Evolutionary conservation across 192 early-diverging fungal genomes (phyloP).

Genomic region (Coemansia aciculifera): DNA sequence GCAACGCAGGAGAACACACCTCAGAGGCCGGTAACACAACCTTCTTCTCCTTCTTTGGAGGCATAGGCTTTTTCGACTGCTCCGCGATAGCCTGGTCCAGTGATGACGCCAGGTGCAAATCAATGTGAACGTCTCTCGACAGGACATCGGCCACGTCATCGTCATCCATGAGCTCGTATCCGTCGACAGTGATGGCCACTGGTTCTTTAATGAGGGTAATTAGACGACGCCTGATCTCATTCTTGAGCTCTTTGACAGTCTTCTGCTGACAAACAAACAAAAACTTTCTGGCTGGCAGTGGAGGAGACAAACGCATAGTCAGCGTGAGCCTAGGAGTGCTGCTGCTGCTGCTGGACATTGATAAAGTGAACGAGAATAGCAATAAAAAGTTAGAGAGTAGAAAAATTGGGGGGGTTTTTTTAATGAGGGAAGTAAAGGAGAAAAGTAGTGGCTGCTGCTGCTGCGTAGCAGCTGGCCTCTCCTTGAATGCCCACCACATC

Average conservation of each 20-base stretch:
- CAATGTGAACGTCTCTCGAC: neutral
- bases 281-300: slow-evolving; percentile 34
- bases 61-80: neutral
- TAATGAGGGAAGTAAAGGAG: neutral
- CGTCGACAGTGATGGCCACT: slow-evolving; percentile 14
- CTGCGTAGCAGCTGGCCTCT: neutral
- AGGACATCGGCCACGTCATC: slow-evolving; percentile 30
- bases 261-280: slow-evolving; percentile 32
- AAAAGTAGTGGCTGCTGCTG: neutral
- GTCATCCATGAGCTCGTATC: slow-evolving; percentile 50
- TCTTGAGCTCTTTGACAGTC: slow-evolving; percentile 36
- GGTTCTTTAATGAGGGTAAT: slow-evolving; percentile 19
- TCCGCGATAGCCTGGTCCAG: neutral
- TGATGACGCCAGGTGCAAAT: slow-evolving; percentile 4
- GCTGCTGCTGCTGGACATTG: too few relatives aligned
- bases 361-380: neutral
- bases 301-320: slow-evolving; percentile 22
- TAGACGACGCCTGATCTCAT: slow-evolving; percentile 40
- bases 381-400: neutral
- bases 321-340: slow-evolving; percentile 17
- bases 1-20: neutral
- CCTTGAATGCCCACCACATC: neutral
- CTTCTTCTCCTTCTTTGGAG: neutral
- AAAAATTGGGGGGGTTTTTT: neutral
- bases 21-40: neutral